A percentile compares a stretch with the other conserved stretches of the same genome.
phyloP scores from a whole-genome alignment of 257 asterid species.

The Ligustrum vulgare region DNA sequence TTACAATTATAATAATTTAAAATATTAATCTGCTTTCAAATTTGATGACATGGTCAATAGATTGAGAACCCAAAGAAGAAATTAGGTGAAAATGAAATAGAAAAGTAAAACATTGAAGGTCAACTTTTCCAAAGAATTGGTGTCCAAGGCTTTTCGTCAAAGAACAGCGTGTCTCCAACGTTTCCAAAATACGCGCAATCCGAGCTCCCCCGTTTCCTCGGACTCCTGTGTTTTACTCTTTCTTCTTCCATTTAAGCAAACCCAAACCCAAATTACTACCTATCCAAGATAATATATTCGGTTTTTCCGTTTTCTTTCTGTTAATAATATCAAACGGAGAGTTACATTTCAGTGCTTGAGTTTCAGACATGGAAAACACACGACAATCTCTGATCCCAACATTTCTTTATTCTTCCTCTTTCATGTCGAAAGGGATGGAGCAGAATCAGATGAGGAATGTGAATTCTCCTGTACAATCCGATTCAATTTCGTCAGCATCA shows the following conservation, averaged over 20 bases:
- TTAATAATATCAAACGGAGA: not conserved
- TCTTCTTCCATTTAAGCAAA: not conserved
- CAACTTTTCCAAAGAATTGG: not conserved
- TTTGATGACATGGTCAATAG: no score
- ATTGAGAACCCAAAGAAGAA: not conserved
- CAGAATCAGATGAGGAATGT: constrained; percentile 10
- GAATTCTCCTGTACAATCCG: not conserved
- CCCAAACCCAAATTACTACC: not conserved
- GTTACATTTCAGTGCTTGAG: not conserved
- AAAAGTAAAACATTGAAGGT: not conserved
- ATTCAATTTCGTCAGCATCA: constrained; percentile 10
- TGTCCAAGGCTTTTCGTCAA: not conserved
- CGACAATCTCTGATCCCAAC: constrained; percentile 46
- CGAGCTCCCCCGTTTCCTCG: constrained; percentile 1
- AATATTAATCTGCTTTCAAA: no score
- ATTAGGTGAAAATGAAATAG: not conserved
- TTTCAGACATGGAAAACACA: constrained; percentile 33
- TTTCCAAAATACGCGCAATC: not conserved
- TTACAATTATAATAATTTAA: no score
- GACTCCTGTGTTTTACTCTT: not conserved
- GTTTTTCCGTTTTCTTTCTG: not conserved
- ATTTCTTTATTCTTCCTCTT: constrained; percentile 35
- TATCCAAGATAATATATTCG: not conserved
- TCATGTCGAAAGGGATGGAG: constrained; percentile 16
- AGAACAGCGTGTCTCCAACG: not conserved